phyloP scores from a whole-genome alignment of 169 alveolate species.

The Cryptosporidium viatorum region DNA sequence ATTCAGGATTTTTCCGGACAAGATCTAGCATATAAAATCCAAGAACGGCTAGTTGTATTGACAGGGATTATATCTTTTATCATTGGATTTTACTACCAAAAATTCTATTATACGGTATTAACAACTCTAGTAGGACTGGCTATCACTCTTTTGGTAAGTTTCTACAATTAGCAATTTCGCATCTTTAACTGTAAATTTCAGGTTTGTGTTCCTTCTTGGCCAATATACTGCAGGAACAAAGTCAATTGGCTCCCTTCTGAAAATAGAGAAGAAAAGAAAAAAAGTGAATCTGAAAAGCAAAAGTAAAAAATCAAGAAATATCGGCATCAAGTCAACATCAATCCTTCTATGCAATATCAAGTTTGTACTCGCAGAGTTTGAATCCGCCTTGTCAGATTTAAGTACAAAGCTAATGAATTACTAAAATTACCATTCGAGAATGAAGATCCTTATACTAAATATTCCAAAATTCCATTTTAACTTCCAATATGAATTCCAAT shows the following conservation, averaged over 20 bases:
- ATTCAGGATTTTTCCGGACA: slow-evolving; percentile 66
- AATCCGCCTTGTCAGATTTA: background rate
- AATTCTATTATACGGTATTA: slow-evolving; percentile 36
- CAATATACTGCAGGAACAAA: slow-evolving; percentile 66
- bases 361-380: background rate
- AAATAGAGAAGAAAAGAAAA: slow-evolving; percentile 32
- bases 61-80: slow-evolving; percentile 45
- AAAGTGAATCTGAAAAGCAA: background rate
- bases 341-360: background rate
- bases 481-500: no score
- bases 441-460: no score
- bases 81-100: slow-evolving; percentile 38
- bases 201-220: slow-evolving; percentile 74
- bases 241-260: slow-evolving; percentile 71
- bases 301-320: background rate
- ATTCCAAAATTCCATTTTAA: no score
- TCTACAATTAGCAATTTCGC: background rate
- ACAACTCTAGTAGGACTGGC: slow-evolving; percentile 22
- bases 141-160: slow-evolving; percentile 45
- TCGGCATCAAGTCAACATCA: no score
- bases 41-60: slow-evolving; percentile 29
- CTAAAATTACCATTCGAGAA: no score
- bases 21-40: slow-evolving; percentile 65
- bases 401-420: no score
- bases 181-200: background rate